Evolutionary conservation across 2,329 filamentous ascomycete species (phyloP).

Genomic region (Claviceps humidiphila): DNA sequence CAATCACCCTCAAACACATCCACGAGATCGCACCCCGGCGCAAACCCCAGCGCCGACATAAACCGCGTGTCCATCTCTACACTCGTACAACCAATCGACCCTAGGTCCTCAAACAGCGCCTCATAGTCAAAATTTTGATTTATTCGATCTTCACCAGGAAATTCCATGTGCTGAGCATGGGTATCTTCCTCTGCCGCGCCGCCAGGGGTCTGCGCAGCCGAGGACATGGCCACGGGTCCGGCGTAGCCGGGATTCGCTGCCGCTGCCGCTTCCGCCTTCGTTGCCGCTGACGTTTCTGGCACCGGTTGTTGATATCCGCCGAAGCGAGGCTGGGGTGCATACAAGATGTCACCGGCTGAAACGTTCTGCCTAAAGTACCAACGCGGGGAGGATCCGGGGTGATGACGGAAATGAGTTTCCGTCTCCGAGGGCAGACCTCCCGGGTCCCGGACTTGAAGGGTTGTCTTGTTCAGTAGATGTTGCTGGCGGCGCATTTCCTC

Average conservation of each 20-base stretch:
- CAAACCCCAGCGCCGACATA: constrained; percentile 54
- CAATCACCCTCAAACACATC: constrained; percentile 34
- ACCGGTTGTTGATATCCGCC: not conserved
- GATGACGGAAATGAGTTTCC: too few species aligned
- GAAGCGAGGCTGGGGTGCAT: too few species aligned
- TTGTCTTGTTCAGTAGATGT: too few species aligned
- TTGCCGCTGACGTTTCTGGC: not conserved
- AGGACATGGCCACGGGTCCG: not conserved
- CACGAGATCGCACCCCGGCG: constrained; percentile 44
- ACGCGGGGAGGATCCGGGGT: too few species aligned
- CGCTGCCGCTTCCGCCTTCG: not conserved
- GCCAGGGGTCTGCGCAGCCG: not conserved
- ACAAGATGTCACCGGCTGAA: too few species aligned
- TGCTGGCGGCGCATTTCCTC: not conserved
- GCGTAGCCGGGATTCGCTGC: not conserved
- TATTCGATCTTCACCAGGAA: constrained; percentile 1
- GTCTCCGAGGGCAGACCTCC: too few species aligned
- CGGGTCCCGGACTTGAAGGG: too few species aligned
- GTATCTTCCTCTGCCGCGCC: not conserved
- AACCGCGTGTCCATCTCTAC: constrained; percentile 47
- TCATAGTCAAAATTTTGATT: constrained; percentile 31
- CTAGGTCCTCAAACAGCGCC: constrained; percentile 37
- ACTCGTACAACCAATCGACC: constrained; percentile 35
- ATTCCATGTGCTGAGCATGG: not conserved
- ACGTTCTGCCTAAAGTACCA: too few species aligned